Percentiles rank a stretch among this genome's conserved stretches.
These are phyloP conservation scores for Exophiala bonariae DNA, from an alignment of 2,329 filamentous ascomycete species.

Conservation along the genomic window DNA sequence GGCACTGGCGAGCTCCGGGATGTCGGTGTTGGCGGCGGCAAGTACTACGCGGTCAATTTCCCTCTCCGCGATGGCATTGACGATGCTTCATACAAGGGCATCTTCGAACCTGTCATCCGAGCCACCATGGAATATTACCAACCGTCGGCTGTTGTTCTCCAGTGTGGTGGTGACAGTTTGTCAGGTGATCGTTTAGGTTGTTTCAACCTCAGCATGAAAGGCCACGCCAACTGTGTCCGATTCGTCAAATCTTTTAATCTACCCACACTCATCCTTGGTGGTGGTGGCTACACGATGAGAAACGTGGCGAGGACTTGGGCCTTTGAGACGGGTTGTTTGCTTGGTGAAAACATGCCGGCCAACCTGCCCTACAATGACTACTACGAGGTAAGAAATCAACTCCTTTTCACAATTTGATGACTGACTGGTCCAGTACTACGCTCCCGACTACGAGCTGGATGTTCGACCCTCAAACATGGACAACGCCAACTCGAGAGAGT, in stretches of 20 bases:
- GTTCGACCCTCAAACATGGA: conserved; percentile 72
- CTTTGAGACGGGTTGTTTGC: conserved; percentile 74
- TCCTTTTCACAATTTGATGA: not conserved
- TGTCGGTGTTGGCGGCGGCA: conserved; percentile 66
- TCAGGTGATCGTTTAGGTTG: conserved; percentile 68
- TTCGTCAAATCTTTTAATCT: conserved; percentile 68
- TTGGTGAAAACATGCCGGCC: conserved; percentile 76
- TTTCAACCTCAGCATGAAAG: conserved; percentile 70
- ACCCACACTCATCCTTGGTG: conserved; percentile 65
- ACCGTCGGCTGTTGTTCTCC: conserved; percentile 67
- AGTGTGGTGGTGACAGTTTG: conserved; percentile 68
- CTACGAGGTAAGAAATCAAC: conserved; percentile 62
- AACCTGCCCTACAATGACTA: conserved; percentile 97
- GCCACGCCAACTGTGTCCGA: conserved; percentile 69
- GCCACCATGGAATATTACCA: conserved; percentile 70
- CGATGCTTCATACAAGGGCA: conserved; percentile 65
- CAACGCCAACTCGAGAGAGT: conserved; percentile 68
- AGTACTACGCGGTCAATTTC: conserved; percentile 70
- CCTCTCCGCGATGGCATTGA: conserved; percentile 69
- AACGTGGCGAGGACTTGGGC: conserved; percentile 64
- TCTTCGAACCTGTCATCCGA: conserved; percentile 68
- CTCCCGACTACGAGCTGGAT: conserved; percentile 68
- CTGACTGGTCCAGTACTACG: conserved; percentile 57
- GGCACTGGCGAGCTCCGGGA: conserved; percentile 69
- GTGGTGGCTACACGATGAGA: conserved; percentile 70